These are phyloP conservation scores for Aspergillus amoenus DNA, from an alignment of 2,329 filamentous ascomycete species.

Conservation along the genomic window DNA sequence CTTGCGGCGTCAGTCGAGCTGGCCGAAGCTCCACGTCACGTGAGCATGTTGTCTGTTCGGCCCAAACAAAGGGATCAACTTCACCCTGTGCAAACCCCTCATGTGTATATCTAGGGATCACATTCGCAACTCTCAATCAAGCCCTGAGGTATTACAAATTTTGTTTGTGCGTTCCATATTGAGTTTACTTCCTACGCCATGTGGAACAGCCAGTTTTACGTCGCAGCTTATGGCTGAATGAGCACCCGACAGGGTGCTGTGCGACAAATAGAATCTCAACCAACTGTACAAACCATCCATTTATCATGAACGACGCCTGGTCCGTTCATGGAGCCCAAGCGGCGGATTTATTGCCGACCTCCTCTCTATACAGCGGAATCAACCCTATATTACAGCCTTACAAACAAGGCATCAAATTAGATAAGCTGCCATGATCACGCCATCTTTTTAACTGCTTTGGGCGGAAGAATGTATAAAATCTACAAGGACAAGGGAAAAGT, in stretches of 20 bases:
- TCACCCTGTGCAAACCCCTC: neutral
- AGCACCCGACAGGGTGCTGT: neutral
- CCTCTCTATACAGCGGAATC: neutral
- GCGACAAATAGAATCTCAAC: neutral
- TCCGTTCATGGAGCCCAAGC: neutral
- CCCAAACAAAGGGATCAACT: neutral
- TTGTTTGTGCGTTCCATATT: neutral
- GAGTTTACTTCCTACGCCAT: neutral
- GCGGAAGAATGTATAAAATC: constrained; percentile 26
- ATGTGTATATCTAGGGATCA: neutral
- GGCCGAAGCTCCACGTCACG: constrained; percentile 32
- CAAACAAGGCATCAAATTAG: constrained; percentile 15
- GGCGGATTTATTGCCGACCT: neutral
- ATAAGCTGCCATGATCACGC: constrained; percentile 29
- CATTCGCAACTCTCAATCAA: neutral
- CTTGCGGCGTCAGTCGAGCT: constrained; percentile 20
- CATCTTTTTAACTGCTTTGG: constrained; percentile 30
- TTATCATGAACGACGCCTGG: neutral
- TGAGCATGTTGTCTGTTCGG: constrained; percentile 17
- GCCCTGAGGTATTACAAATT: neutral
- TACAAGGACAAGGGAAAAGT: constrained; percentile 1
- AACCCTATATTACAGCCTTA: neutral
- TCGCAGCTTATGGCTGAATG: neutral
- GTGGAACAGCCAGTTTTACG: neutral
- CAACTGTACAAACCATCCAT: neutral